Evolutionary conservation across 345 rosid genomes (phyloP).

Genomic region (Eucalyptus sp.): DNA sequence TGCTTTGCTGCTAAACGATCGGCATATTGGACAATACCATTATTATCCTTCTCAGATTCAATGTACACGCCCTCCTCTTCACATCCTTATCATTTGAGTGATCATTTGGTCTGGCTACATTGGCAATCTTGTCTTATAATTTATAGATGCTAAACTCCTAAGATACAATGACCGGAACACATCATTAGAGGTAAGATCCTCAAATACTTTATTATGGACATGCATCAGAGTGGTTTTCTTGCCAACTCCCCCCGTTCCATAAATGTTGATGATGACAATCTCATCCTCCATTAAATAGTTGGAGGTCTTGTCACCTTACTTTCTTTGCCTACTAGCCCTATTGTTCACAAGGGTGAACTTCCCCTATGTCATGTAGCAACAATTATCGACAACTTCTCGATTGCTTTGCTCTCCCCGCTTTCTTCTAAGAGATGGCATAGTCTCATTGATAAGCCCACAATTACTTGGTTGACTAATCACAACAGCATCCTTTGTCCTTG

Average conservation of each 20-base stretch:
- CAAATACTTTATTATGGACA: background rate
- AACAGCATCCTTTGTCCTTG: background rate
- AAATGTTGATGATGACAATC: background rate
- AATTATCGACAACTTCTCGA: too few species aligned
- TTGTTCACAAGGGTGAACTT: too few species aligned
- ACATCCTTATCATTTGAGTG: too few species aligned
- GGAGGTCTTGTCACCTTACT: background rate
- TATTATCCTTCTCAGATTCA: too few species aligned
- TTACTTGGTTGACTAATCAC: background rate
- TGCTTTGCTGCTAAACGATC: too few species aligned
- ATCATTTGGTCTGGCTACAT: too few species aligned
- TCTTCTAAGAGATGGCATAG: background rate
- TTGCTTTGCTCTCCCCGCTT: background rate
- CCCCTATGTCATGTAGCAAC: fast-evolving
- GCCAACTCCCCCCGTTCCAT: background rate
- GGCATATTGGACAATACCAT: too few species aligned
- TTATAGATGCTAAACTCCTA: fast-evolving
- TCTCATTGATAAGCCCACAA: background rate
- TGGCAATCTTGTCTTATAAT: fast-evolving
- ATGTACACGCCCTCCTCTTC: too few species aligned
- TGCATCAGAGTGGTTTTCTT: background rate
- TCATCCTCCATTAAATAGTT: background rate
- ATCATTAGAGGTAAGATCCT: background rate
- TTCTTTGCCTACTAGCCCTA: background rate
- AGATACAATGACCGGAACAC: background rate